phyloP scores from a whole-genome alignment of 1,284 basidiomycete species.

The Apiotrichum gracile region DNA sequence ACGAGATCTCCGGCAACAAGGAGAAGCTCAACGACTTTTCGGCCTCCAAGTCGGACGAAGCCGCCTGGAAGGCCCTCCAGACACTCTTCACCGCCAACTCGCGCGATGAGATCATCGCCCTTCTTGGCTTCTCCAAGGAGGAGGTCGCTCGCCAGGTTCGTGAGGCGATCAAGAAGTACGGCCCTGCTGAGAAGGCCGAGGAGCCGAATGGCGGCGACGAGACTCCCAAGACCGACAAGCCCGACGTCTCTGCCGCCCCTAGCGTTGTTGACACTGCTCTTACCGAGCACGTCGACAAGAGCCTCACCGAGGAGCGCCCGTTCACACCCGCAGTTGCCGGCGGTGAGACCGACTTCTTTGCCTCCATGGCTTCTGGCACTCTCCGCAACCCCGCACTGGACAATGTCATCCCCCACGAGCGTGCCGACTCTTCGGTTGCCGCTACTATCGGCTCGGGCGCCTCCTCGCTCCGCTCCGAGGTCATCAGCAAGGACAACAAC shows the following conservation, averaged over 20 bases:
- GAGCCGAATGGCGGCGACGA: constrained; percentile 39
- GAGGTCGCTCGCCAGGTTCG: constrained; percentile 75
- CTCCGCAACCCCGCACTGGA: constrained; percentile 56
- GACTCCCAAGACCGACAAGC: constrained; percentile 68
- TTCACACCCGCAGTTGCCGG: constrained; percentile 53
- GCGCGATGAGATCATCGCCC: constrained; percentile 78
- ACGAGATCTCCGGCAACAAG: constrained; percentile 57
- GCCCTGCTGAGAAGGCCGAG: constrained; percentile 23
- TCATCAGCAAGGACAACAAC: constrained; percentile 56
- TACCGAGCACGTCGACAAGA: neutral
- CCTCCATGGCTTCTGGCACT: constrained; percentile 57
- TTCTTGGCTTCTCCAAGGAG: constrained; percentile 88
- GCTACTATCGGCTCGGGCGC: constrained; percentile 82
- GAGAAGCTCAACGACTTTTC: constrained; percentile 63
- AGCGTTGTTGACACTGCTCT: constrained; percentile 23
- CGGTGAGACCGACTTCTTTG: constrained; percentile 76
- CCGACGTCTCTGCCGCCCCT: constrained; percentile 49
- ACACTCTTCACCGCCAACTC: constrained; percentile 86
- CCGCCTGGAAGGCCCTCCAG: constrained; percentile 80
- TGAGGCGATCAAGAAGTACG: constrained; percentile 65
- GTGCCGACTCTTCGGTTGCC: constrained; percentile 77
- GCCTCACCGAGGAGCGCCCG: constrained; percentile 52
- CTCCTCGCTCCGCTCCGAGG: constrained; percentile 73
- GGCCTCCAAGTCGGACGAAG: constrained; percentile 52
- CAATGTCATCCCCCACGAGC: constrained; percentile 70